Base-by-base conservation (phyloP, 2,329 filamentous ascomycete genomes). In the Aspergillus flavus region DNA sequence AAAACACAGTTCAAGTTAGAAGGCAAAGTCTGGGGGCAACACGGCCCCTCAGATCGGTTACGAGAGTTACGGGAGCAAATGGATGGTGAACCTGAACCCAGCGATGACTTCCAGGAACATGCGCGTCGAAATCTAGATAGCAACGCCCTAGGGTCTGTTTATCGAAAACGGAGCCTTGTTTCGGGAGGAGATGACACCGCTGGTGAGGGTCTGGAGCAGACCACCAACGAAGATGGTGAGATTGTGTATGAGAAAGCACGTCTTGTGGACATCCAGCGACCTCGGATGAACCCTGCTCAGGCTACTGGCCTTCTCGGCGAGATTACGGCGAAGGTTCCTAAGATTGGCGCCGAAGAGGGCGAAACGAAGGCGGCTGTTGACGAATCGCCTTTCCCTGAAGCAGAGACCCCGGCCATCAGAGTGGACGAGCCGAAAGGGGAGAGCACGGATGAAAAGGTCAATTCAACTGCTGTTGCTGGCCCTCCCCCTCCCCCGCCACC, bases 1-100 rank as follows among this genome's bases (percentile, higher is more conserved):
- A 98, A 98, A 86, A 98, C 95, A 0, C 94, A 98, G 75, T 97
- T 93, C 80, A 97, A 97, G 79, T 87, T 99, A 36, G 95, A 98
- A 79, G 95, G 95, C 69, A 92, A 92, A 76, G 89, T 93, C 10
- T 97, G 94, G 91, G 90, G 90, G 66, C 91, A 96, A 66, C 85
- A 91, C 67, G 92, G 92, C 41, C 94, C 95, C 14, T 97, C 93
- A 52, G 95, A 99, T 80, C 90, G 94, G 72, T 84, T 99, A 63
- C 90, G 95, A 68, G 94, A 96, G 68, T 84, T 98, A 57, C 90
- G 95, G 63, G 94, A 98, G 79, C 90, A 94, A 79, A 99, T 99
- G 95, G 95, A 98, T 67, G 88, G 86, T 28, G 81, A 81, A 66
- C 83, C 84, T 58, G 83, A 84, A 61, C 73, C 80, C 66, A 80